phyloP scores from a whole-genome alignment of 1,284 basidiomycete genomes.

The Apiotrichum brassicae region DNA sequence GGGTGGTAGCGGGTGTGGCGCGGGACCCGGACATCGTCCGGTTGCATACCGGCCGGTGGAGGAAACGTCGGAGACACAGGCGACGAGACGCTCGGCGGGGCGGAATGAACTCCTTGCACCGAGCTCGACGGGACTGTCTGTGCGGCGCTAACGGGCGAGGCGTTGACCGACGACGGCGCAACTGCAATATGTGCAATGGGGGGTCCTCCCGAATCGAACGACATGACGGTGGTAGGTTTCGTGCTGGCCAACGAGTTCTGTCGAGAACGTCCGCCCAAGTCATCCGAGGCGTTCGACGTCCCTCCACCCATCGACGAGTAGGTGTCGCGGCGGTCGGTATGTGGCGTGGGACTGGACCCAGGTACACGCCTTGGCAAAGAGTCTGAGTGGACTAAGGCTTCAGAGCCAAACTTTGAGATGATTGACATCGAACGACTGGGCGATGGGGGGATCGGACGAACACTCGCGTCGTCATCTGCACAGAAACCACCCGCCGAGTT shows the following conservation, averaged over 20 bases:
- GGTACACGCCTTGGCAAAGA: conserved; percentile 7
- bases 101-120: background rate
- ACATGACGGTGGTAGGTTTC: conserved; percentile 88
- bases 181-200: conserved; percentile 79
- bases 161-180: conserved; percentile 4
- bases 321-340: conserved; percentile 8
- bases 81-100: conserved; percentile 2
- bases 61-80: conserved; percentile 13
- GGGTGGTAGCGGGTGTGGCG: conserved; percentile 85
- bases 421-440: conserved; percentile 56
- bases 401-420: conserved; percentile 25
- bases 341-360: background rate
- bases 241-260: conserved; percentile 60
- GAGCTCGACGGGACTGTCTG: too few relatives aligned
- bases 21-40: conserved; percentile 54
- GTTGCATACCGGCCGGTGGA: background rate
- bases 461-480: conserved; percentile 83
- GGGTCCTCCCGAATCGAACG: conserved; percentile 64
- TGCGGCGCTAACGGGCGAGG: conserved; percentile 2
- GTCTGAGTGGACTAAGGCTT: conserved; percentile 5
- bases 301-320: conserved; percentile 8
- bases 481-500: conserved; percentile 42
- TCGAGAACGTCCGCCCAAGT: conserved; percentile 7
- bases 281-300: conserved; percentile 19
- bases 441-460: conserved; percentile 78